Evolutionary conservation across 495 filamentous ascomycete genomes (phyloP).

Genomic region (Cenococcum geophilum): DNA sequence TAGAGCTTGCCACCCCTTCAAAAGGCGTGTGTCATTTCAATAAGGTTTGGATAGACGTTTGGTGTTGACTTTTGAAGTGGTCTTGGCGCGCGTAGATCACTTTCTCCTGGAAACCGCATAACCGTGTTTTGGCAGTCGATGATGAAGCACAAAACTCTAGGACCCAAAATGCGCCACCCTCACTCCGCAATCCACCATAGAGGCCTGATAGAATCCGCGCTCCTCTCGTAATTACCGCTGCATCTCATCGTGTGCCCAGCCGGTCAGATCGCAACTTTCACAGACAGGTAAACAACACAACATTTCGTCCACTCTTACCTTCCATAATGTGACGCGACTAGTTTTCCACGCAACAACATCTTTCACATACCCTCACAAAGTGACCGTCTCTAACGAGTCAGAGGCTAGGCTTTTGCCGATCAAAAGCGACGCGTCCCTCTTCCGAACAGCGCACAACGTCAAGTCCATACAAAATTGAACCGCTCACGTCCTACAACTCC

Average conservation of each 20-base stretch:
- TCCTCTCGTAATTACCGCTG: background rate
- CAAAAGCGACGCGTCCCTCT: constrained; percentile 2
- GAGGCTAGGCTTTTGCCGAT: background rate
- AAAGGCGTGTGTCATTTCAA: background rate
- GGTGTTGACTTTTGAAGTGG: background rate
- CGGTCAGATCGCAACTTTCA: background rate
- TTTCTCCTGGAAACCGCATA: background rate
- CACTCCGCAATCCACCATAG: background rate
- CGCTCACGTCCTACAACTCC: background rate
- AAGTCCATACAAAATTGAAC: background rate
- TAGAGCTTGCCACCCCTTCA: no score
- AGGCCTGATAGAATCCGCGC: background rate
- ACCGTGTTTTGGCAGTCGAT: background rate
- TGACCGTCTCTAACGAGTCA: background rate
- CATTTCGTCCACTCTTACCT: background rate
- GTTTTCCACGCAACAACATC: background rate
- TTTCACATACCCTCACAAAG: background rate
- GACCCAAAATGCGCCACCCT: background rate
- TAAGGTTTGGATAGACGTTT: constrained; percentile 5
- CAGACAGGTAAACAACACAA: constrained; percentile 6
- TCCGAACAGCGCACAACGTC: background rate
- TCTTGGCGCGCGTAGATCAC: background rate
- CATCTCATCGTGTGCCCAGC: no score
- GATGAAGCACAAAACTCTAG: background rate
- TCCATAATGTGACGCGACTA: background rate